Conservation (phyloP, 495 filamentous ascomycete genomes). For the Aspergillus coremiiformis region DNA sequence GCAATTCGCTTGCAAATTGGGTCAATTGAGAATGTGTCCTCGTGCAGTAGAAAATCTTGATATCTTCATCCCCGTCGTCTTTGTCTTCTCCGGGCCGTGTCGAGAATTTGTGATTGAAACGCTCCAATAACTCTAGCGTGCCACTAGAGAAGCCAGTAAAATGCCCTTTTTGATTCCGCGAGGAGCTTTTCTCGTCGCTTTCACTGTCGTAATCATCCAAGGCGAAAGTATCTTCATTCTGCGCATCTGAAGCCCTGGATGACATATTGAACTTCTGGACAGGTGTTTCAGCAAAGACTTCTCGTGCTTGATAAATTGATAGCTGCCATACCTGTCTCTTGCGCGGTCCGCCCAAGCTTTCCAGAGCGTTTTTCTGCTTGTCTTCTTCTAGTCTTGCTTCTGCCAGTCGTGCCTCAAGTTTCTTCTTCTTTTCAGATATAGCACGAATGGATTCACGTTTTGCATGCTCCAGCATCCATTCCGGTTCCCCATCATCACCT, state of each 20-base stretch:
- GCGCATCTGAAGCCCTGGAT: conserved; percentile 23
- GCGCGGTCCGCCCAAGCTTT: conserved; percentile 37
- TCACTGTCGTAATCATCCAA: conserved; percentile 78
- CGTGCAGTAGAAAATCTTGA: conserved; percentile 90
- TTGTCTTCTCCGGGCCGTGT: conserved; percentile 36
- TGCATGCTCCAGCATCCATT: conserved; percentile 80
- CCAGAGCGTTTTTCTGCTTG: conserved; percentile 42
- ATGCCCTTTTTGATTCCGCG: conserved; percentile 10
- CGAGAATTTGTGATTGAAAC: conserved; percentile 29
- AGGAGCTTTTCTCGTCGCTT: conserved; percentile 30
- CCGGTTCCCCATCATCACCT: conserved; percentile 67
- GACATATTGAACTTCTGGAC: conserved; percentile 27
- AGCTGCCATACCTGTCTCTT: conserved; percentile 43
- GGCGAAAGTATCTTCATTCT: conserved; percentile 66
- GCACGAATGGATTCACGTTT: conserved; percentile 59
- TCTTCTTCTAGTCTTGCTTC: conserved; percentile 64
- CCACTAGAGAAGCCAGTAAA: conserved; percentile 36
- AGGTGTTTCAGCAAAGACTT: conserved; percentile 2
- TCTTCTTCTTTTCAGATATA: conserved; percentile 55
- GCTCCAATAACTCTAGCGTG: conserved; percentile 36
- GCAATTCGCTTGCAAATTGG: conserved; percentile 87
- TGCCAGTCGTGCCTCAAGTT: conserved; percentile 63
- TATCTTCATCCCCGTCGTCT: conserved; percentile 46
- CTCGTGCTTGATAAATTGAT: not conserved
- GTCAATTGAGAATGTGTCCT: conserved; percentile 91